phyloP scores from a whole-genome alignment of 1,284 basidiomycete genomes.

The Pseudozyma hubeiensis region DNA sequence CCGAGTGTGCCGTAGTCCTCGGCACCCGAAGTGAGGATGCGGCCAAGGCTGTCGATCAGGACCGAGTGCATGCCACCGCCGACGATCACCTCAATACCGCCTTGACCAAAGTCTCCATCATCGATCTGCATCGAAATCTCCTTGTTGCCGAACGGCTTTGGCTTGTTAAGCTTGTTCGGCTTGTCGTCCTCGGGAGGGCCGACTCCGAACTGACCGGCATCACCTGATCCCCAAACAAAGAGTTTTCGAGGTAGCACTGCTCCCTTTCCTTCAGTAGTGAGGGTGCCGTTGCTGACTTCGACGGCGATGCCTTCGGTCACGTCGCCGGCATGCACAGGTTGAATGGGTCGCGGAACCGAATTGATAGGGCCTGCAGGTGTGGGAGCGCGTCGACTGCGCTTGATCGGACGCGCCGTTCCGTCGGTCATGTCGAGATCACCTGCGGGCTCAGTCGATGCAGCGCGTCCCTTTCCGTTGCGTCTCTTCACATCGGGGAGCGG shows the following conservation, averaged over 20 bases:
- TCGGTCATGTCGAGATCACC: slow-evolving; percentile 36
- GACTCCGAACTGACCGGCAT: slow-evolving; percentile 66
- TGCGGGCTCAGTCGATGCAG: slow-evolving; percentile 25
- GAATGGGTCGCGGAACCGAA: slow-evolving; percentile 35
- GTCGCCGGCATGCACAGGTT: slow-evolving; percentile 36
- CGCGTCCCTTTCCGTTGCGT: slow-evolving; percentile 22
- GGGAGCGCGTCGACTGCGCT: slow-evolving; percentile 38
- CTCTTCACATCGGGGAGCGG: slow-evolving; percentile 42
- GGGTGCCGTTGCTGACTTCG: slow-evolving; percentile 24
- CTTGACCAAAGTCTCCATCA: slow-evolving; percentile 55
- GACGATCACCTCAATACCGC: slow-evolving; percentile 58
- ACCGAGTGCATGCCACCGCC: slow-evolving; percentile 68
- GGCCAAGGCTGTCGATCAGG: slow-evolving; percentile 60
- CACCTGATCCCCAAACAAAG: slow-evolving; percentile 67
- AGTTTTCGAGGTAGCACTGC: slow-evolving; percentile 58
- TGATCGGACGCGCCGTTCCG: slow-evolving; percentile 34
- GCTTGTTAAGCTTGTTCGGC: slow-evolving; percentile 64
- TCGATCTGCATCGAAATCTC: slow-evolving; percentile 56
- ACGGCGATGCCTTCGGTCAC: slow-evolving; percentile 36
- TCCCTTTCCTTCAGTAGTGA: slow-evolving; percentile 28
- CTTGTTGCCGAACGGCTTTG: slow-evolving; percentile 60
- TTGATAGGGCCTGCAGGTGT: slow-evolving; percentile 54
- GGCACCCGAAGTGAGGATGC: slow-evolving; percentile 78
- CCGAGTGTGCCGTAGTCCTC: slow-evolving; percentile 93
- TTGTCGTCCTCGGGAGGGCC: slow-evolving; percentile 64